Evolutionary conservation across 2,329 filamentous ascomycete genomes (phyloP).

Genomic region (Purpureocillium takamizusanense): DNA sequence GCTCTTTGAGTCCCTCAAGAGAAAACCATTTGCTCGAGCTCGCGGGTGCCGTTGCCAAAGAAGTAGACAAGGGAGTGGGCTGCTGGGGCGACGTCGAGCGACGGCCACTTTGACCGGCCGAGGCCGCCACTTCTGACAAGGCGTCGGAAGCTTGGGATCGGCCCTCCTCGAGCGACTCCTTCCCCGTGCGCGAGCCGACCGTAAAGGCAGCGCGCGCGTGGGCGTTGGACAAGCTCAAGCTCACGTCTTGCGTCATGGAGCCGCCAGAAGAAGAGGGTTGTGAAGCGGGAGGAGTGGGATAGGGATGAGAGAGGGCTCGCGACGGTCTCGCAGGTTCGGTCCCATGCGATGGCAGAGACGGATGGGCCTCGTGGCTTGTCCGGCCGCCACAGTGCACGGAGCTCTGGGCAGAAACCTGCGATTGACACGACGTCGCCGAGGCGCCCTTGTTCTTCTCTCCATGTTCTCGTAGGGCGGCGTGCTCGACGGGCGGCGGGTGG

Average conservation of each 20-base stretch:
- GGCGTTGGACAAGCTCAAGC: constrained; percentile 13
- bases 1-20: constrained; percentile 67
- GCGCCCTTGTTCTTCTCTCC: constrained; percentile 14
- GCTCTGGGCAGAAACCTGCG: constrained; percentile 15
- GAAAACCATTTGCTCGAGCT: constrained; percentile 48
- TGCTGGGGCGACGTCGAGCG: constrained; percentile 11
- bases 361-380: constrained; percentile 5
- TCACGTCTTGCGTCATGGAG: constrained; percentile 18
- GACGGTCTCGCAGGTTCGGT: constrained; percentile 13
- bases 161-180: constrained; percentile 3
- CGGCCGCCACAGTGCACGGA: constrained; percentile 14
- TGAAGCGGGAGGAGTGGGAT: constrained; percentile 51
- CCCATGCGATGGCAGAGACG: constrained; percentile 8
- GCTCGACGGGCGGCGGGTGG: constrained; percentile 26
- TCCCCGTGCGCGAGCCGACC: constrained; percentile 8
- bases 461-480: constrained; percentile 13
- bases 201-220: constrained; percentile 13
- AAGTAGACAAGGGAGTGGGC: constrained; percentile 36
- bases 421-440: constrained; percentile 21
- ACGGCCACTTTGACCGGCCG: background rate
- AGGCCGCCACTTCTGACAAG: constrained; percentile 1
- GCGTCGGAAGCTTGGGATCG: constrained; percentile 2
- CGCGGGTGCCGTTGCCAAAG: constrained; percentile 25
- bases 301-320: constrained; percentile 23
- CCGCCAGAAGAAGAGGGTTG: constrained; percentile 29